Evolutionary conservation across 202 grass and related monocot genomes (phyloP).

Genomic region (Musa balbisiana): DNA sequence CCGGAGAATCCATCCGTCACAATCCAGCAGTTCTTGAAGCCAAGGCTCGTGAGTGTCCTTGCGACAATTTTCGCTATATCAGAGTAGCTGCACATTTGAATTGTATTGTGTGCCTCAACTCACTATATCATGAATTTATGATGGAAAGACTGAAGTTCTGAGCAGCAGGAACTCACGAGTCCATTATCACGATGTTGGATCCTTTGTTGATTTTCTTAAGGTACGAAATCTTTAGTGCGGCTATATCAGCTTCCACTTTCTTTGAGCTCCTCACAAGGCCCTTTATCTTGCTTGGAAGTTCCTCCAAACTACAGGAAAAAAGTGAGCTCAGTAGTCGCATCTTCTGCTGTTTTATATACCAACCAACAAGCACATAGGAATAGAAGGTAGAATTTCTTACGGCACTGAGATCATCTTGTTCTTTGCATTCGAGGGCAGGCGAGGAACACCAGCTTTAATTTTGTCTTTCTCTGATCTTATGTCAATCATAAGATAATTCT

Average conservation of each 20-base stretch:
- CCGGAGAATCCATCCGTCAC: conserved; percentile 81
- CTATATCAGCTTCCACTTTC: conserved; percentile 74
- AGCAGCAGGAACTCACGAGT: conserved; percentile 51
- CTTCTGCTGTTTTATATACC: background rate
- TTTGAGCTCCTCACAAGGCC: conserved; percentile 58
- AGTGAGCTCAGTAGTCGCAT: background rate
- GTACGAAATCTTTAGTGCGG: conserved; percentile 82
- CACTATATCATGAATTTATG: background rate
- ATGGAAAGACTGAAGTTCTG: background rate
- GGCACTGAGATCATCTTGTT: conserved; percentile 70
- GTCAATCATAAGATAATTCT: conserved; percentile 69
- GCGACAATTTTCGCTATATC: conserved; percentile 61
- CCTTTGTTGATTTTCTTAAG: conserved; percentile 75
- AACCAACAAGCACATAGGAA: background rate
- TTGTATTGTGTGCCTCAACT: background rate
- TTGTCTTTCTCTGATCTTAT: conserved; percentile 82
- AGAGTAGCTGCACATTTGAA: conserved; percentile 42
- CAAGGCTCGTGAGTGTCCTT: conserved; percentile 54
- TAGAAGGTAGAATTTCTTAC: conserved; percentile 23
- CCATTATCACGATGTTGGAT: conserved; percentile 77
- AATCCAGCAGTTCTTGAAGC: conserved; percentile 81
- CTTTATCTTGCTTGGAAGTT: conserved; percentile 72
- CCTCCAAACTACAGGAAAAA: conserved; percentile 48
- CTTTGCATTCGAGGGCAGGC: conserved; percentile 59
- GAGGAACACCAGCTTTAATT: conserved; percentile 71